Evolutionary conservation across 257 asterid species (phyloP).

Genomic region (Solanum sparsipilum): DNA sequence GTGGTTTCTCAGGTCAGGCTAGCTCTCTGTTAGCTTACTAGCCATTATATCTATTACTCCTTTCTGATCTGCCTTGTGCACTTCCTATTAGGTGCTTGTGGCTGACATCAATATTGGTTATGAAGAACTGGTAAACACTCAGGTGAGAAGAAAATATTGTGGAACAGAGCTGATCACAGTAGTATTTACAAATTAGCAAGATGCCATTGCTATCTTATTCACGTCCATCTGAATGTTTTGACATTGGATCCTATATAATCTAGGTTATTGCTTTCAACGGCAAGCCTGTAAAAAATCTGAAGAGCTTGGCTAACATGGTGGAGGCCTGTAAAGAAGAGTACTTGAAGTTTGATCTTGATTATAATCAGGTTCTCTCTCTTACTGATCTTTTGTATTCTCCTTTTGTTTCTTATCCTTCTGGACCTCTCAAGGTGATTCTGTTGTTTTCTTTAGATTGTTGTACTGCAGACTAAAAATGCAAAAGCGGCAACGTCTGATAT

Average conservation of each 20-base stretch:
- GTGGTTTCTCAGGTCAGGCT: constrained; percentile 17
- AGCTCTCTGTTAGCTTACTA: background rate
- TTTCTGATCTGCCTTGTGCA: background rate
- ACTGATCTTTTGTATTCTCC: background rate
- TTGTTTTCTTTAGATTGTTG: constrained; percentile 9
- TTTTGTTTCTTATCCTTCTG: background rate
- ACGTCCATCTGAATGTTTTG: background rate
- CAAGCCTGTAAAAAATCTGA: constrained; percentile 12
- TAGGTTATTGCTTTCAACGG: constrained; percentile 18
- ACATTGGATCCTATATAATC: background rate
- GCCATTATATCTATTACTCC: background rate
- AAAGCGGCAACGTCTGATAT: constrained; percentile 19
- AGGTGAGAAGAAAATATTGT: constrained; percentile 2
- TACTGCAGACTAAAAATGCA: constrained; percentile 10
- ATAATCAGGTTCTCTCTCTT: constrained; percentile 9
- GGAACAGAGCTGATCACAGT: background rate
- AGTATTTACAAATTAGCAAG: background rate
- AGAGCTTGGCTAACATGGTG: constrained; percentile 17
- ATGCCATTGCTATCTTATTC: background rate
- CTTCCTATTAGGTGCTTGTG: constrained; percentile 12
- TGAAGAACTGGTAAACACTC: constrained; percentile 17
- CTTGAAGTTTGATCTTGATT: constrained; percentile 14
- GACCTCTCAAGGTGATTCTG: background rate
- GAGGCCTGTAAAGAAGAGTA: constrained; percentile 13
- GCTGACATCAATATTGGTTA: constrained; percentile 18